Base-by-base conservation (phyloP, 257 asterid genomes). In the Misopates orontium region DNA sequence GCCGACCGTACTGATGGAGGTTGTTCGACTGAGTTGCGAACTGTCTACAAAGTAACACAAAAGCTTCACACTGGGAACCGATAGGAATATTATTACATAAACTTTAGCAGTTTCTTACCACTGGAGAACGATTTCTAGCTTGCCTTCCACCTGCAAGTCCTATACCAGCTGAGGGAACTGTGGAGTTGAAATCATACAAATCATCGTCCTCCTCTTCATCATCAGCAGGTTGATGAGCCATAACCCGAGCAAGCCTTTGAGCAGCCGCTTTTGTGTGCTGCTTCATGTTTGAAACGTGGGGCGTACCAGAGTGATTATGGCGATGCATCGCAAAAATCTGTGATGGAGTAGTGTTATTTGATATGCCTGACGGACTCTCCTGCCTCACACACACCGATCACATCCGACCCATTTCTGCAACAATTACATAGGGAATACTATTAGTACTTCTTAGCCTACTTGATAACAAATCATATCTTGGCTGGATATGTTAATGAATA, bases 181-280 rank as follows among this genome's bases (percentile, higher is more conserved):
- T 69, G 49, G 90, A 73, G 53, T 68, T 71, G 55, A 77, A 81
- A 60, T 87, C 96, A 45, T 80, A 90, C 52, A 84, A 78, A 50
- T 84, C 87, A 24, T 89, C 95, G 10, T 89, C 90, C 11, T 85
- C 96, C 10, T 89, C 97, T 13, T 79, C 80, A 20, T 88, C 94
- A 61, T 89, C 90, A 11, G 84, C 75, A 20, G 82, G 70, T 66
- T 89, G 96, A 72, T 77, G 65, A 42, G 98, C 86, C 98, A 93
- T 93, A 28, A 87, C 91, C 77, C 70, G 82, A 45, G 96, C 98
- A 48, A 93, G 91, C 87, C 83, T 84, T 63, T 84, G 95, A 56
- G 98, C 98, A 14, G 98, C 98, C 58, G 87, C 97, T 81, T 87
- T 91, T 16, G 96, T 75, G 64, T 81, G 79, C 62, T 81, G 94